phyloP scores from a whole-genome alignment of 441 rosid genomes.

The Populus hybrid region DNA sequence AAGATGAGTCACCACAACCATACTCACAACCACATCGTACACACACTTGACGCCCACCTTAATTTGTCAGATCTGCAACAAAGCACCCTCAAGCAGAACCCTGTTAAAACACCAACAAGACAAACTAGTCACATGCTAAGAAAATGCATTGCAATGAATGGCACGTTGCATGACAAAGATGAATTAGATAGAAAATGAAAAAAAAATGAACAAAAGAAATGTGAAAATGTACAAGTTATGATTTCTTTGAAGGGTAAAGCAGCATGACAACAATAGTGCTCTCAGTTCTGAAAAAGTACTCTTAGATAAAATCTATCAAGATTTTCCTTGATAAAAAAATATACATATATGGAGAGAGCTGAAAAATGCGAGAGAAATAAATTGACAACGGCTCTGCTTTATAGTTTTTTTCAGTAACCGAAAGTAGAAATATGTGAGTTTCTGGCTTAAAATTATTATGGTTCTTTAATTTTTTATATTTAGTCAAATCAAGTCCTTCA shows the following conservation, averaged over 20 bases:
- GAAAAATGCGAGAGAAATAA: neutral
- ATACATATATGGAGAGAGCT: neutral
- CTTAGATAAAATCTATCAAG: neutral
- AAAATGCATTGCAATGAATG: neutral
- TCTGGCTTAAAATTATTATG: neutral
- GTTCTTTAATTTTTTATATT: neutral
- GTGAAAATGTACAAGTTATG: constrained; percentile 9
- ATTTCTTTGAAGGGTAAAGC: constrained; percentile 3
- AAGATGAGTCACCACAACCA: neutral
- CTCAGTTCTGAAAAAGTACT: neutral
- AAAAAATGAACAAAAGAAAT: neutral
- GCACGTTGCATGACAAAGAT: neutral
- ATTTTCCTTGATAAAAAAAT: neutral
- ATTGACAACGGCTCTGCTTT: constrained; percentile 9
- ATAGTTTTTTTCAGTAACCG: neutral
- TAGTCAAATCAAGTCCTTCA: neutral
- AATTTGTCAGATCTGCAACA: neutral
- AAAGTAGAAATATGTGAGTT: neutral
- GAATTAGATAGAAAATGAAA: neutral
- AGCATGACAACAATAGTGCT: neutral
- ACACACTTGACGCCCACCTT: neutral
- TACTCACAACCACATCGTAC: neutral
- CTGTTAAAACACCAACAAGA: neutral
- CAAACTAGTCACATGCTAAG: neutral
- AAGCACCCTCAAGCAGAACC: neutral